These are phyloP conservation scores for Candida fluviatilis DNA, from an alignment of 805 yeast genomes.

Conservation along the genomic window DNA sequence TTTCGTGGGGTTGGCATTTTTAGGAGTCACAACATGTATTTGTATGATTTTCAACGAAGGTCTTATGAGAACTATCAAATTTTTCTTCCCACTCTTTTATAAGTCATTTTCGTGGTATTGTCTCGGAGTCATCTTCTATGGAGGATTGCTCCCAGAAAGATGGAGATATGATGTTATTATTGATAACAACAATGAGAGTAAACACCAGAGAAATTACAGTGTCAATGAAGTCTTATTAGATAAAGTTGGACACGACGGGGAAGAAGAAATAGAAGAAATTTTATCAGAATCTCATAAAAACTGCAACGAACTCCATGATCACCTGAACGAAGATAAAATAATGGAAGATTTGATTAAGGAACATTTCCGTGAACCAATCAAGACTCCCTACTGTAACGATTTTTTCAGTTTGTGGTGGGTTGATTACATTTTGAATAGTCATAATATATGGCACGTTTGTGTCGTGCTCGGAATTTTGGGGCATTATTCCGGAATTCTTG, in stretches of 20 bases:
- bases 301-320: constrained; percentile 8
- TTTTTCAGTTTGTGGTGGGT: constrained; percentile 77
- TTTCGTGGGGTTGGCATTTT: constrained; percentile 69
- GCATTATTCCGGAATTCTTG: constrained; percentile 76
- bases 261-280: constrained; percentile 32
- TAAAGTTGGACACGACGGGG: constrained; percentile 33
- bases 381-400: constrained; percentile 32
- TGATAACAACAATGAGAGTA: constrained; percentile 33
- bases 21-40: constrained; percentile 67
- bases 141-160: constrained; percentile 84
- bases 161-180: constrained; percentile 69
- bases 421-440: constrained; percentile 71
- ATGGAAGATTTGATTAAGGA: constrained; percentile 25
- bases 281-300: constrained; percentile 23
- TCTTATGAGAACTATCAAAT: constrained; percentile 42
- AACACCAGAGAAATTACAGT: constrained; percentile 19
- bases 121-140: constrained; percentile 83
- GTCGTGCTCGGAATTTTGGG: constrained; percentile 88
- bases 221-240: constrained; percentile 29
- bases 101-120: constrained; percentile 73
- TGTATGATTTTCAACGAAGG: constrained; percentile 57
- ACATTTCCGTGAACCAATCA: constrained; percentile 34
- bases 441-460: constrained; percentile 90
- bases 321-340: constrained; percentile 16
- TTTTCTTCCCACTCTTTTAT: constrained; percentile 62